Conservation (phyloP, 768 basidiomycete species). For the Mycena leptocephala region DNA sequence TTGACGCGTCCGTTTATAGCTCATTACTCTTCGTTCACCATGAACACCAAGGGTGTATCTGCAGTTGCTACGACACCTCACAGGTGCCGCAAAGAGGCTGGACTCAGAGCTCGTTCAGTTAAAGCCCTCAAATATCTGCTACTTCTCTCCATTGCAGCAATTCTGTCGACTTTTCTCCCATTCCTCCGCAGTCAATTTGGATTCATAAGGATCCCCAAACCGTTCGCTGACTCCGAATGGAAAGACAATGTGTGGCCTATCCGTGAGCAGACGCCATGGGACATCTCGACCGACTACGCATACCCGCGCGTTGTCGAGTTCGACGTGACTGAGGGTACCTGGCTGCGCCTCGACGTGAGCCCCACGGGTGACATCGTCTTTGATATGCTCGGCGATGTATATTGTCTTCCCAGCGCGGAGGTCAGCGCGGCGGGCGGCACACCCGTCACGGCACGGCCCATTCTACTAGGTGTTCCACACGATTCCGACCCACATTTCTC, state of each 20-base stretch:
- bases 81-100: not conserved
- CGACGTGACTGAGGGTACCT: conserved; percentile 83
- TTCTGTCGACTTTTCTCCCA: conserved; percentile 52
- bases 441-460: conserved; percentile 66
- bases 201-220: conserved; percentile 35
- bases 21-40: not conserved
- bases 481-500: conserved; percentile 85
- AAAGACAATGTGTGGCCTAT: conserved; percentile 69
- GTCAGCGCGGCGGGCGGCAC: conserved; percentile 37
- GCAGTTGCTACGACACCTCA: not conserved
- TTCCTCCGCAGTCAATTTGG: conserved; percentile 37
- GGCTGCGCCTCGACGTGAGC: conserved; percentile 83
- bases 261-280: conserved; percentile 75
- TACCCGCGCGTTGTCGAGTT: conserved; percentile 77
- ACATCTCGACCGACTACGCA: conserved; percentile 84
- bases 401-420: conserved; percentile 67
- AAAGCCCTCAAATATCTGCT: conserved; percentile 24
- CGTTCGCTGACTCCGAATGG: conserved; percentile 56
- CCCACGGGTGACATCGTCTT: conserved; percentile 83
- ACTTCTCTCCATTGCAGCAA: conserved; percentile 51
- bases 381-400: conserved; percentile 83
- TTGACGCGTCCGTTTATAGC: too few species aligned
- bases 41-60: conserved; percentile 4
- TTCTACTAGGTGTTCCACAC: conserved; percentile 77
- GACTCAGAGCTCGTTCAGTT: not conserved